Conservation (phyloP, 805 yeast genomes). For the Millerozyma acaciae region DNA sequence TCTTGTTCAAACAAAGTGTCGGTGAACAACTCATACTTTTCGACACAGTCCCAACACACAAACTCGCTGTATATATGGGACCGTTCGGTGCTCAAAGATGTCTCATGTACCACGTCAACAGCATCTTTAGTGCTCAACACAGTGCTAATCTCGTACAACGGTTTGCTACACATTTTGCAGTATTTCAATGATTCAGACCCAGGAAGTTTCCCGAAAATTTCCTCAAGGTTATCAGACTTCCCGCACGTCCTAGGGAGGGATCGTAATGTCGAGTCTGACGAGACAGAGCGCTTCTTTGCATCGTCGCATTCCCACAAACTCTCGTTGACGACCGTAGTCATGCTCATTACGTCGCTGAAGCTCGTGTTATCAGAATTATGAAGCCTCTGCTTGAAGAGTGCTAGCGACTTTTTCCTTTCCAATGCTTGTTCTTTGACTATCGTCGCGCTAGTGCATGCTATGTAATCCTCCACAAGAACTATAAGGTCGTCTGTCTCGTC, state of each 20-base stretch:
- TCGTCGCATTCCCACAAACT: no score
- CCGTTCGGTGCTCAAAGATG: neutral
- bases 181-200: conserved; percentile 39
- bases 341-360: no score
- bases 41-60: conserved; percentile 61
- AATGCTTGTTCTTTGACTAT: conserved; percentile 12
- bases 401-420: conserved; percentile 31
- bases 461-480: conserved; percentile 56
- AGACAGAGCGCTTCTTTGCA: neutral
- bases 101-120: neutral
- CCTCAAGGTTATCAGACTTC: conserved; percentile 28
- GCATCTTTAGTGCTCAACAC: conserved; percentile 20
- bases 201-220: conserved; percentile 36
- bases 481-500: conserved; percentile 32
- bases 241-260: neutral
- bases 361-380: neutral
- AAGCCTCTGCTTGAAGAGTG: conserved; percentile 30
- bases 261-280: neutral
- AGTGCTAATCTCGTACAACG: conserved; percentile 59
- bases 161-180: conserved; percentile 69
- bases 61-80: conserved; percentile 43
- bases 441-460: conserved; percentile 24
- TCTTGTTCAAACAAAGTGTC: conserved; percentile 28
- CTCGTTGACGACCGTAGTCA: no score
- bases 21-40: conserved; percentile 49